A percentile compares a stretch with the other conserved stretches of the same genome.
Evolutionary conservation across 768 basidiomycete genomes (phyloP).

Genomic region (Rhodosporidiobolus sp.): DNA sequence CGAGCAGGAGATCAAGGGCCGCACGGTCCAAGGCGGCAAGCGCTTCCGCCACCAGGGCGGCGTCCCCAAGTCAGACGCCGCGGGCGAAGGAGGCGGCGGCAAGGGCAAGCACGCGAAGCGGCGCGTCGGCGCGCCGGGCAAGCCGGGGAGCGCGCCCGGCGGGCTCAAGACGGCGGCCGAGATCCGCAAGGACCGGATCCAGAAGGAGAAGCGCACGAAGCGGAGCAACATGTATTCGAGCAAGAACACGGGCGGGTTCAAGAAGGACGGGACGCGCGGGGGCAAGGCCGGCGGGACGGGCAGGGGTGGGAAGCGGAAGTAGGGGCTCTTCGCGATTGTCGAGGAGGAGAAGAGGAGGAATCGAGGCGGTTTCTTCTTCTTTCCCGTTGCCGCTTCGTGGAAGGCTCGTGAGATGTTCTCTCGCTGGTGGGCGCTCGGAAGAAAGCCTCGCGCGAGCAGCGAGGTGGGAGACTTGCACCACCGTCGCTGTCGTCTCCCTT

Average conservation of each 20-base stretch:
- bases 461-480: too few species aligned
- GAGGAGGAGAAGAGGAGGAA: too few species aligned
- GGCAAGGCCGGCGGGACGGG: background rate
- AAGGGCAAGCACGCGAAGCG: constrained; percentile 62
- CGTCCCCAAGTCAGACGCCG: constrained; percentile 67
- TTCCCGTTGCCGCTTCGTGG: too few species aligned
- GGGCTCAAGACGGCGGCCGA: constrained; percentile 85
- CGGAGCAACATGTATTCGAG: constrained; percentile 21
- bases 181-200: constrained; percentile 71
- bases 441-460: too few species aligned
- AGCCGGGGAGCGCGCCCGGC: constrained; percentile 65
- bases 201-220: constrained; percentile 57
- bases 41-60: constrained; percentile 69
- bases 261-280: background rate
- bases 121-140: constrained; percentile 60
- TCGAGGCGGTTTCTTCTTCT: too few species aligned
- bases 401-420: too few species aligned
- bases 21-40: constrained; percentile 45
- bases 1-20: constrained; percentile 61
- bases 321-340: too few species aligned
- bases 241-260: constrained; percentile 30
- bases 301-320: background rate
- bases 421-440: too few species aligned
- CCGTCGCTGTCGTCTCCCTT: too few species aligned
- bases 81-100: constrained; percentile 62